Base-by-base conservation (phyloP, 2,329 filamentous ascomycete species). In the Talaromyces albobiverticillius region DNA sequence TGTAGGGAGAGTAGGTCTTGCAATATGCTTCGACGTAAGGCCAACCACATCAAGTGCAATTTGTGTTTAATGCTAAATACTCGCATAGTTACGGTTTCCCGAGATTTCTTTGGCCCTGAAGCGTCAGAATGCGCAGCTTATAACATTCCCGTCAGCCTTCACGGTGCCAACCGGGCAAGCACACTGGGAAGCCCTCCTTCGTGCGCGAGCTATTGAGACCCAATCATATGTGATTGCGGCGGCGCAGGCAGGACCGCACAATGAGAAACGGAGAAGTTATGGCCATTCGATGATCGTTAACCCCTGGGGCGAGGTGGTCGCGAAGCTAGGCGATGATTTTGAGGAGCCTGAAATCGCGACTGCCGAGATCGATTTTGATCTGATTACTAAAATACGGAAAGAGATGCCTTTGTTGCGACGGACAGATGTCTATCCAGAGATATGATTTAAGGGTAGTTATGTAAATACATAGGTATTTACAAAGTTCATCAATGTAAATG, bases 91-190 rank as follows among this genome's bases (percentile, higher is more conserved):
- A 58, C 84, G 91, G 1, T 95, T 94, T 66, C 83, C 90, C 0
- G 90, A 95, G 67, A 82, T 88, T 8, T 82, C 84, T 0, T 70
- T 94, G 9, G 79, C 83, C 1, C 79, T 95, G 16, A 82, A 83
- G 25, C 74, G 82, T 6, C 81, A 83, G 53, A 77, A 81, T 20
- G 90, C 90, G 1, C 85, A 96, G 58, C 76, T 96, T 51, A 76
- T 96, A 47, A 84, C 90, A 0, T 96, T 93, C 66, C 93, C 93
- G 0, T 93, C 89, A 5, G 93, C 93, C 3, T 97, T 96, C 67
- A 96, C 92, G 0, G 81, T 95, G 0, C 84, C 87, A 1, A 96
- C 93, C 0, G 93, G 93, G 0, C 79, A 78, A 54, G 89, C 89
- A 1, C 93, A 96, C 72, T 97, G 93, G 93, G 85, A 90, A 64